phyloP scores from a whole-genome alignment of 768 basidiomycete species.

The Mrakia hoshinonis region DNA sequence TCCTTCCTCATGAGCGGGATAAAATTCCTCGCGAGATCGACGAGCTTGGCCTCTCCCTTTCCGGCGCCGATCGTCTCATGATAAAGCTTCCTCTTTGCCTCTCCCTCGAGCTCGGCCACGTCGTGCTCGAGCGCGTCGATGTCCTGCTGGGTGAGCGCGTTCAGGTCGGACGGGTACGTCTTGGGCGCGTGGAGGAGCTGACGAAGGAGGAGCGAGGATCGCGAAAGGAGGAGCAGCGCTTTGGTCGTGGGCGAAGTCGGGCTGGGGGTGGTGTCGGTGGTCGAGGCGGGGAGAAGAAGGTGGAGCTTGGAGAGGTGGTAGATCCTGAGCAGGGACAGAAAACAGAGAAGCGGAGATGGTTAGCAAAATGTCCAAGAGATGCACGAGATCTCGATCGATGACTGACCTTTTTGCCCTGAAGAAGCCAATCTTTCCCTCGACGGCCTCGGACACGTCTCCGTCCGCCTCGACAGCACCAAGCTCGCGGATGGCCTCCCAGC shows the following conservation, averaged over 20 bases:
- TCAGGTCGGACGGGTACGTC: conserved; percentile 48
- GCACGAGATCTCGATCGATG: neutral
- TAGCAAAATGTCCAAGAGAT: conserved; percentile 5
- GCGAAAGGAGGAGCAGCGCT: conserved; percentile 60
- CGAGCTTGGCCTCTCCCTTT: neutral
- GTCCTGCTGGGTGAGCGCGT: conserved; percentile 47
- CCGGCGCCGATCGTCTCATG: neutral
- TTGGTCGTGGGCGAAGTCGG: conserved; percentile 65
- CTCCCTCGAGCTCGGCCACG: conserved; percentile 47
- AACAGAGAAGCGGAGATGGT: neutral
- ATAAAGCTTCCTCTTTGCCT: conserved; percentile 45
- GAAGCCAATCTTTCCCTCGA: conserved; percentile 66
- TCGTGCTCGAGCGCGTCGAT: conserved; percentile 51
- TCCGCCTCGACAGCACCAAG: conserved; percentile 81
- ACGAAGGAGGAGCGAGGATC: conserved; percentile 62
- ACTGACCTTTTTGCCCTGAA: conserved; percentile 64
- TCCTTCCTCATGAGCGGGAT: conserved; percentile 5
- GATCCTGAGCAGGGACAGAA: conserved; percentile 47
- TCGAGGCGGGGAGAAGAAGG: conserved; percentile 1
- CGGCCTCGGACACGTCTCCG: conserved; percentile 65
- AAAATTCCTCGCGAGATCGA: conserved; percentile 15
- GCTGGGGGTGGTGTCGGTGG: neutral
- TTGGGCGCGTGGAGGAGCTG: conserved; percentile 54
- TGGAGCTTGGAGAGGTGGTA: conserved; percentile 45
- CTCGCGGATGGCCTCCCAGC: conserved; percentile 70